phyloP scores from a whole-genome alignment of 2,329 filamentous ascomycete genomes.

The Daldinia eschscholtzii region DNA sequence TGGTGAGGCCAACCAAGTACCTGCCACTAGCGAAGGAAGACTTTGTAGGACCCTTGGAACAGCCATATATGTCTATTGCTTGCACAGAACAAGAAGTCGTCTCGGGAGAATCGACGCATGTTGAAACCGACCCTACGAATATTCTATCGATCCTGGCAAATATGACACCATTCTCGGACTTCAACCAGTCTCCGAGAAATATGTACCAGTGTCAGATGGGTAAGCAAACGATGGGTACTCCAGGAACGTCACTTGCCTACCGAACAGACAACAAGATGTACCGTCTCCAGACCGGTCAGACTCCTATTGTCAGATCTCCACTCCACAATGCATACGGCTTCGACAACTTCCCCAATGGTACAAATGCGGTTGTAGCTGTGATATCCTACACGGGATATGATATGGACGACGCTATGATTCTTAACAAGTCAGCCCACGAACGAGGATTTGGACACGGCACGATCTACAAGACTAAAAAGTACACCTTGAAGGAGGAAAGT shows the following conservation, averaged over 20 bases:
- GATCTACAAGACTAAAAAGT: conserved; percentile 97
- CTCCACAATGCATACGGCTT: conserved; percentile 96
- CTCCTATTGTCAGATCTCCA: conserved; percentile 90
- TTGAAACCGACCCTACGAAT: conserved; percentile 94
- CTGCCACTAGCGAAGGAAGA: conserved; percentile 87
- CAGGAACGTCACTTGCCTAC: conserved; percentile 84
- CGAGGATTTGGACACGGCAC: conserved; percentile 95
- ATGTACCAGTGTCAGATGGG: conserved; percentile 99
- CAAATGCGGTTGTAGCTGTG: conserved; percentile 94
- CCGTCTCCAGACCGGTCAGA: conserved; percentile 93
- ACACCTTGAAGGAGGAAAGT: conserved; percentile 84
- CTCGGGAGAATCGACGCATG: conserved; percentile 90
- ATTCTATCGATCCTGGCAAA: conserved; percentile 98
- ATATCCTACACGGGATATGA: conserved; percentile 99
- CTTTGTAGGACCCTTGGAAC: conserved; percentile 91
- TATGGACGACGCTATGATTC: conserved; percentile 99
- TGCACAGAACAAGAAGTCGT: conserved; percentile 88
- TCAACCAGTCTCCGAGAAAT: conserved; percentile 98
- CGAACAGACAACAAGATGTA: conserved; percentile 98
- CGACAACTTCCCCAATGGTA: conserved; percentile 98
- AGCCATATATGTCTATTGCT: conserved; percentile 98
- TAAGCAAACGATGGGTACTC: conserved; percentile 99
- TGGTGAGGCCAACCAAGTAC: conserved; percentile 94
- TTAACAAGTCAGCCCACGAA: conserved; percentile 97
- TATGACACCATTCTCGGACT: conserved; percentile 98